Evolutionary conservation across 192 early-diverging fungal species (phyloP).

Genomic region (Linnemannia exigua): DNA sequence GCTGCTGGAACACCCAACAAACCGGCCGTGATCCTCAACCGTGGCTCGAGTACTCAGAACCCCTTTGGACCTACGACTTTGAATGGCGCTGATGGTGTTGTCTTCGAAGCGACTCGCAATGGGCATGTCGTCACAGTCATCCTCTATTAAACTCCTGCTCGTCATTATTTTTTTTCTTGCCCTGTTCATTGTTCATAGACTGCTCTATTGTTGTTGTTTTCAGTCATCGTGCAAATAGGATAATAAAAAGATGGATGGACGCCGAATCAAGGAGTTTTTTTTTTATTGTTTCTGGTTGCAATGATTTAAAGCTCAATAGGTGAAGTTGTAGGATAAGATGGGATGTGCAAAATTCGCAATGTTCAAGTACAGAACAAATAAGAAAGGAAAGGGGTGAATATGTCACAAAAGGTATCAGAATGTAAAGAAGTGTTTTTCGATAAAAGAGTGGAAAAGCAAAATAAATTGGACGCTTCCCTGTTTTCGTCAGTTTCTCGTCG

Average conservation of each 20-base stretch:
- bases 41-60: constrained; percentile 74
- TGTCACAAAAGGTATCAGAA: neutral
- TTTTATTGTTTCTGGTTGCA: neutral
- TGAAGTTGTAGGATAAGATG: neutral
- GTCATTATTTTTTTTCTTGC: no score
- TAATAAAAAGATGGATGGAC: neutral
- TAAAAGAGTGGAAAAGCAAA: neutral
- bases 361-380: neutral
- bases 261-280: neutral
- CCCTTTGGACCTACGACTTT: constrained; percentile 81
- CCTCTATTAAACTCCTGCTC: constrained; percentile 59
- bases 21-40: constrained; percentile 70
- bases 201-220: neutral
- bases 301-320: neutral
- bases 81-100: constrained; percentile 71
- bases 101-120: constrained; percentile 78
- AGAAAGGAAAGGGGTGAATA: neutral
- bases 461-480: neutral
- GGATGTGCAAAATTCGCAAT: neutral
- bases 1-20: constrained; percentile 49
- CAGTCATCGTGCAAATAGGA: neutral
- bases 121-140: constrained; percentile 71
- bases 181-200: no score
- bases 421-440: neutral
- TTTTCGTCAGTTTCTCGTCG: neutral